Evolutionary conservation across 768 basidiomycete species (phyloP).

Genomic region (Podaxis sp.): DNA sequence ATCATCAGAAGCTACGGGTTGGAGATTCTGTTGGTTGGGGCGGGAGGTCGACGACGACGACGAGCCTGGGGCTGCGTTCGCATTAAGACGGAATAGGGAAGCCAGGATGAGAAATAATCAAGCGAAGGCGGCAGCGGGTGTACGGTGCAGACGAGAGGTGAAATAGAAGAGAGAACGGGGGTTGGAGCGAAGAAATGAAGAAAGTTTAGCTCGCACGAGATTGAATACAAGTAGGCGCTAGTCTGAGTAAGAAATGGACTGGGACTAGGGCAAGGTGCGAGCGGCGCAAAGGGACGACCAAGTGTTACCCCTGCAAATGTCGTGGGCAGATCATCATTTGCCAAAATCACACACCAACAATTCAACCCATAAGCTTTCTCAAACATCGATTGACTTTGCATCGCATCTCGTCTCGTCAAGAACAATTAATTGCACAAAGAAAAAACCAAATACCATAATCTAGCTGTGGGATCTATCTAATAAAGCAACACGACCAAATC

Average conservation of each 20-base stretch:
- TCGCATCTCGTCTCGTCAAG: background rate
- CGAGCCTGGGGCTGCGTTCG: slow-evolving; percentile 35
- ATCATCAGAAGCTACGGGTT: slow-evolving; percentile 57
- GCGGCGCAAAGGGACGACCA: background rate
- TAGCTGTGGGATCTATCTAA: slow-evolving; percentile 2
- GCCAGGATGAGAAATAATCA: slow-evolving; percentile 50
- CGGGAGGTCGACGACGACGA: slow-evolving; percentile 13
- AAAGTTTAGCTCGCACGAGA: slow-evolving; percentile 3
- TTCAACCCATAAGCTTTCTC: background rate
- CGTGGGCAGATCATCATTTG: slow-evolving; percentile 11
- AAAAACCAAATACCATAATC: slow-evolving; percentile 7
- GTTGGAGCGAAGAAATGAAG: background rate
- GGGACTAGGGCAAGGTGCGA: background rate
- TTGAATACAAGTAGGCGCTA: slow-evolving; percentile 5
- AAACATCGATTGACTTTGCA: background rate
- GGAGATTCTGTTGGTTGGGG: slow-evolving; percentile 30
- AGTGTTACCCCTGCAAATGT: background rate
- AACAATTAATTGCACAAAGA: background rate
- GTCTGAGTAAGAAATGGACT: background rate
- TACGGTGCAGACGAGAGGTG: background rate
- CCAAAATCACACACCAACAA: background rate
- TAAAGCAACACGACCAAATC: slow-evolving; percentile 5
- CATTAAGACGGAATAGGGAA: slow-evolving; percentile 58
- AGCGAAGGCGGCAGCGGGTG: background rate
- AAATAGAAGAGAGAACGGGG: background rate